phyloP scores from a whole-genome alignment of 192 early-diverging fungal species.

The Phlyctochytrium arcticum region DNA sequence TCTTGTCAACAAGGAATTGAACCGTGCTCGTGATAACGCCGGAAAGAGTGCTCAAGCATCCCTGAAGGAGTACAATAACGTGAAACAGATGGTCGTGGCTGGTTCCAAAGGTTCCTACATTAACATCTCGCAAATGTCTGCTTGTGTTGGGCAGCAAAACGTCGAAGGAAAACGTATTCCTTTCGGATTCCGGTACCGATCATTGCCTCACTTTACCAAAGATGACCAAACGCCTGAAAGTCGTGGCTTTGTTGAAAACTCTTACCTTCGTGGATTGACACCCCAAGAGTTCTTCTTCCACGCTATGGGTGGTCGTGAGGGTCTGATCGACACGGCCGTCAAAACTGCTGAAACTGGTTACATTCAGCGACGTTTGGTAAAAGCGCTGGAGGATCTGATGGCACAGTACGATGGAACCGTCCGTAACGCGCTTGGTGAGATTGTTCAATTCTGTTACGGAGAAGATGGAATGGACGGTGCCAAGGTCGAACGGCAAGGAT shows the following conservation, averaged over 20 bases:
- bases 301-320: slow-evolving; percentile 99
- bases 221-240: slow-evolving; percentile 93
- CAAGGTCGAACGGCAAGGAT: slow-evolving; percentile 76
- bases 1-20: slow-evolving; percentile 80
- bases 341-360: slow-evolving; percentile 99
- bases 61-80: slow-evolving; percentile 90
- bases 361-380: slow-evolving; percentile 97
- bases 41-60: slow-evolving; percentile 78
- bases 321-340: slow-evolving; percentile 98
- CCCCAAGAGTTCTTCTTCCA: slow-evolving; percentile 99
- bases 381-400: slow-evolving; percentile 97
- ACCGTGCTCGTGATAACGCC: slow-evolving; percentile 86
- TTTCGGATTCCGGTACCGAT: slow-evolving; percentile 90
- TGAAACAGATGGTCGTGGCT: slow-evolving; percentile 92
- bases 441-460: slow-evolving; percentile 96
- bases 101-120: slow-evolving; percentile 96
- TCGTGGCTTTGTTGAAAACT: slow-evolving; percentile 87
- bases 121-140: slow-evolving; percentile 97
- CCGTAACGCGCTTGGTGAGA: slow-evolving; percentile 86
- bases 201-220: slow-evolving; percentile 96
- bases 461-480: slow-evolving; percentile 98
- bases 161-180: slow-evolving; percentile 99
- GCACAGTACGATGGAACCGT: slow-evolving; percentile 97
- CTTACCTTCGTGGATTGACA: slow-evolving; percentile 85
- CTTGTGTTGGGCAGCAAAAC: slow-evolving; percentile 99